These are phyloP conservation scores for Xylaria grammica DNA, from an alignment of 495 filamentous ascomycete genomes.

Conservation along the genomic window DNA sequence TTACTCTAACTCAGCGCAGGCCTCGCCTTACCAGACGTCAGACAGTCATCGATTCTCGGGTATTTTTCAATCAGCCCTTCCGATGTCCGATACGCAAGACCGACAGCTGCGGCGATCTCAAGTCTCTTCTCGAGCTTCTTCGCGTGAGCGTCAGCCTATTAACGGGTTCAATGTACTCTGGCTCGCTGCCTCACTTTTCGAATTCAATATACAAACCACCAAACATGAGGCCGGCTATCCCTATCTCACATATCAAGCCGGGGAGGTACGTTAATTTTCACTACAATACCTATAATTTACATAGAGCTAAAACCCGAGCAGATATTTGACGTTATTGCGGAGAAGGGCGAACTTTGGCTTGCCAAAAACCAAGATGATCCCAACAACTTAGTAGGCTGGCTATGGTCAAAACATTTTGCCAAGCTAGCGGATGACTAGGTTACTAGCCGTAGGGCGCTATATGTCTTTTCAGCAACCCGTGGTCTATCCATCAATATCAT, in stretches of 20 bases:
- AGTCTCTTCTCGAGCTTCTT: constrained; percentile 56
- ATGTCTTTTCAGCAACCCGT: background rate
- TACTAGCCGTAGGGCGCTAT: background rate
- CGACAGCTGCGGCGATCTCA: constrained; percentile 48
- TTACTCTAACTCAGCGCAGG: constrained; percentile 54
- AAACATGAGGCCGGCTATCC: constrained; percentile 93
- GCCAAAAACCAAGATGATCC: constrained; percentile 95
- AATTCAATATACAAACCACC: constrained; percentile 94
- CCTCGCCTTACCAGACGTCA: constrained; percentile 43
- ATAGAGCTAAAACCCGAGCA: constrained; percentile 31
- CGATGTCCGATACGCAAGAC: constrained; percentile 68
- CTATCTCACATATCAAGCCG: constrained; percentile 92
- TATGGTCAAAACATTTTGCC: constrained; percentile 98
- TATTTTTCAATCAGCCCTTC: constrained; percentile 85
- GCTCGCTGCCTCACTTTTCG: constrained; percentile 90
- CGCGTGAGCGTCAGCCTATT: constrained; percentile 49
- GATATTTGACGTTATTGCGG: constrained; percentile 88
- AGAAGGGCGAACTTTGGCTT: constrained; percentile 97
- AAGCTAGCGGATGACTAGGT: constrained; percentile 64
- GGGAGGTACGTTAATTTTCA: constrained; percentile 63
- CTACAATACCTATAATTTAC: background rate
- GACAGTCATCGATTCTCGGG: constrained; percentile 62
- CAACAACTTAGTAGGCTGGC: constrained; percentile 83
- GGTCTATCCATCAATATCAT: background rate
- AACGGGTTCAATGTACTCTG: constrained; percentile 69